Evolutionary conservation across 2,329 filamentous ascomycete genomes (phyloP), one percentile per base, ranked within the genome.

Genomic region (Rosellinia necatrix): DNA sequence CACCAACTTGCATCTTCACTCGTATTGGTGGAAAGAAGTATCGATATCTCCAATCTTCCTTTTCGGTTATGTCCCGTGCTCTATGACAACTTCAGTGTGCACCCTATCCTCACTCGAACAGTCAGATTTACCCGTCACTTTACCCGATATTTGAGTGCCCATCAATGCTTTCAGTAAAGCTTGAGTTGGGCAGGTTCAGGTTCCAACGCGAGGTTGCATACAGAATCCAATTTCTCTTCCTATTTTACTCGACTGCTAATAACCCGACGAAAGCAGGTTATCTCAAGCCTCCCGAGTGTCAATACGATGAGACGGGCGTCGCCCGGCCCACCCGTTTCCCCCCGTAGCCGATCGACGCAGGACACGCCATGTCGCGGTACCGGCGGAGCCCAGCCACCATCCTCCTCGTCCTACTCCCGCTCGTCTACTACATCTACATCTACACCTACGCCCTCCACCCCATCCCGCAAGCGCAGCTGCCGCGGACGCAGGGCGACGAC

Each of bases 111-210:
- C n/a, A n/a, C n/a, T n/a, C n/a, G n/a, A n/a, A n/a, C n/a, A n/a
- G n/a, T n/a, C 13, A 25, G 7, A 38, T 58, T 58, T 58, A 58
- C 37, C 56, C 56, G 51, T 6, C 22, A 46, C 44, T 54, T 58
- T 58, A 58, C 40, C 55, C 55, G 50, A 38, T 37, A 13, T 37
- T 44, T 12, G 15, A 17, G 15, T 34, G 21, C 17, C 10, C 24
- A 12, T 34, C 6, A 4, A 10, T 29, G 2, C 13, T 29, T 13
- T 44, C n/a, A 9, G 15, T 17, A 29, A 24, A 32, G 21, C 4
- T 10, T 9, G 29, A 15, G 15, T 15, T 19, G 30, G 41, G 6
- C 6, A 24, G 12, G 17, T 34, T 29, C 13, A 9, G 37, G 1
- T n/a, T n/a, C n/a, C n/a, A n/a, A n/a, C n/a, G n/a, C n/a, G n/a